These are phyloP conservation scores for Fusarium falciforme DNA, from an alignment of 2,329 filamentous ascomycete genomes.

Conservation along the genomic window DNA sequence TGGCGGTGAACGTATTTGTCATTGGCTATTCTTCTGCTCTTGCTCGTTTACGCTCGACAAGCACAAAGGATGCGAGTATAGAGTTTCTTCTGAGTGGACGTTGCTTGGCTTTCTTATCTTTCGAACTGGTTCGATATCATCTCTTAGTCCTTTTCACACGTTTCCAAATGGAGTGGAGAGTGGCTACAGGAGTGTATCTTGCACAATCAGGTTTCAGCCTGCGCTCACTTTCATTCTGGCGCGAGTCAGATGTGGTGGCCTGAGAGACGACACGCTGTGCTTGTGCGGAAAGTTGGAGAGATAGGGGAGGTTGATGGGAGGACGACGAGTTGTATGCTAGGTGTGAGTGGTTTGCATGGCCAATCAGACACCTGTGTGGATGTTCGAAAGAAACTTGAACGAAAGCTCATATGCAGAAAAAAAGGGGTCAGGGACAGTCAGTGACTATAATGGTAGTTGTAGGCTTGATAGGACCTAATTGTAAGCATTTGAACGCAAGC, in stretches of 20 bases:
- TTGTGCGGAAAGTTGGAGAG: not conserved
- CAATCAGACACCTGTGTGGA: not conserved
- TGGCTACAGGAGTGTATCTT: not conserved
- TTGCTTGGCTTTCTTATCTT: not conserved
- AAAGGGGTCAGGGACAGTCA: not conserved
- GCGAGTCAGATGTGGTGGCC: not conserved
- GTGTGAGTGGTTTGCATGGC: not conserved
- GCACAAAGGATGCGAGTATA: not conserved
- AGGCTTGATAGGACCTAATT: slow-evolving; percentile 9
- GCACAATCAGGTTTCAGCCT: slow-evolving; percentile 25
- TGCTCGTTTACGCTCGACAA: not conserved
- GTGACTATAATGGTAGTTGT: not conserved
- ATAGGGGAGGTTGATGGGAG: not conserved
- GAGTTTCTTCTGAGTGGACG: not conserved
- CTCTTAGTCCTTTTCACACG: not conserved
- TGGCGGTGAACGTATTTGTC: slow-evolving; percentile 8
- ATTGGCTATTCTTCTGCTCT: not conserved
- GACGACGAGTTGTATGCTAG: not conserved
- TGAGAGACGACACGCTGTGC: not conserved
- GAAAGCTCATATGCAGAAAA: slow-evolving; percentile 4
- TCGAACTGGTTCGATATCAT: not conserved
- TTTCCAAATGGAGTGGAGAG: slow-evolving; percentile 5
- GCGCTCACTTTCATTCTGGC: not conserved
- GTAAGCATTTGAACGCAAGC: slow-evolving; percentile 10
- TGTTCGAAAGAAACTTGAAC: not conserved